Evolutionary conservation across 257 asterid genomes (phyloP).

Genomic region (Solanum piurae): DNA sequence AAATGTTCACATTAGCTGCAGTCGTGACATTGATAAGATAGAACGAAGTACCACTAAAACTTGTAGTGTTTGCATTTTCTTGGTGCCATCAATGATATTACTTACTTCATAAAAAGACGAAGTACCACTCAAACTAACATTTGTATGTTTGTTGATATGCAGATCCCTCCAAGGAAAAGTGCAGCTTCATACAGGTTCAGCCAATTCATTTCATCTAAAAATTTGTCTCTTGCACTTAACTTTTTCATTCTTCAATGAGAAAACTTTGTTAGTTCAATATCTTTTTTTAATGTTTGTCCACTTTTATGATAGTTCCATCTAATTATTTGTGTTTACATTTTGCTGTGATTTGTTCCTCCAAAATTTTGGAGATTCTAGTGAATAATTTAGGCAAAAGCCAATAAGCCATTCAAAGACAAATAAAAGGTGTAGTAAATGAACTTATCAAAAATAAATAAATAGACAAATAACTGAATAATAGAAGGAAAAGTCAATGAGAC

Average conservation of each 20-base stretch:
- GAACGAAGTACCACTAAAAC: neutral
- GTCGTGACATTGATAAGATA: neutral
- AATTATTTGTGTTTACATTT: neutral
- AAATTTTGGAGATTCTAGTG: neutral
- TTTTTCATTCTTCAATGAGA: neutral
- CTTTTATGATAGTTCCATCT: neutral
- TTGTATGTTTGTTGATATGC: slow-evolving; percentile 15
- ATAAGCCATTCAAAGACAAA: neutral
- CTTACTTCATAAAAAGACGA: neutral
- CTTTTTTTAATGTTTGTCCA: slow-evolving; percentile 5
- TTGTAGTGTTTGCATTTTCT: neutral
- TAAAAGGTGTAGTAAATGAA: neutral
- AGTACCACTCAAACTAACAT: slow-evolving; percentile 7
- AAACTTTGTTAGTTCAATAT: neutral
- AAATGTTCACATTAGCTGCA: neutral
- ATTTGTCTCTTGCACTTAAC: neutral
- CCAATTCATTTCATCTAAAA: neutral
- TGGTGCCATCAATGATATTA: neutral
- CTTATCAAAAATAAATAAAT: neutral
- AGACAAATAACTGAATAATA: neutral
- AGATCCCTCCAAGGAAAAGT: slow-evolving; percentile 94
- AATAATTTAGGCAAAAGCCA: neutral
- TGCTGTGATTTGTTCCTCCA: neutral
- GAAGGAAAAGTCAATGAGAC: neutral
- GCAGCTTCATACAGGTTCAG: slow-evolving; percentile 93